phyloP scores from a whole-genome alignment of 805 yeast species.

The Scheffersomyces stipitis region DNA sequence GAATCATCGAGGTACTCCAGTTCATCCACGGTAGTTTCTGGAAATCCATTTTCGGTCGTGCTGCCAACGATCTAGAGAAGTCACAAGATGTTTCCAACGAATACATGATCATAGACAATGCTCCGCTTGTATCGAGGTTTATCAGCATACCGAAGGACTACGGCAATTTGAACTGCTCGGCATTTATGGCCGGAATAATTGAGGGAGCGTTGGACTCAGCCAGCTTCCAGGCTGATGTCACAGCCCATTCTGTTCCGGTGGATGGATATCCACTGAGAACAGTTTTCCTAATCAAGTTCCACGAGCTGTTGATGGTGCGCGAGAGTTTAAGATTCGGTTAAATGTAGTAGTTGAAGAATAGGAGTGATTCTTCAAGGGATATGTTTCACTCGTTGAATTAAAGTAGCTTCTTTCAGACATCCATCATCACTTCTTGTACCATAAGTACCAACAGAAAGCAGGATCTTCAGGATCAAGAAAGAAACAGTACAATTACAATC shows the following conservation, averaged over 20 bases:
- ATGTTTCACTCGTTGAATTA: no score
- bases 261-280: constrained; percentile 64
- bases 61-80: constrained; percentile 74
- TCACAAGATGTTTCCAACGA: constrained; percentile 67
- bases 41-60: constrained; percentile 69
- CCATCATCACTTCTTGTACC: no score
- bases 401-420: no score
- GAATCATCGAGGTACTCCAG: constrained; percentile 65
- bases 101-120: constrained; percentile 76
- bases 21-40: constrained; percentile 73
- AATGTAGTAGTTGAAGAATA: no score
- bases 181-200: constrained; percentile 80
- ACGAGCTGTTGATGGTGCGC: constrained; percentile 53
- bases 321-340: constrained; percentile 52
- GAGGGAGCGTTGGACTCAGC: constrained; percentile 80
- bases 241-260: constrained; percentile 76
- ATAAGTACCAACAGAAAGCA: no score
- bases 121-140: constrained; percentile 69
- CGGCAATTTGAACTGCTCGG: constrained; percentile 74
- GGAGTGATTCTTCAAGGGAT: no score
- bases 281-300: constrained; percentile 73
- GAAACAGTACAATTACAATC: no score
- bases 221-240: constrained; percentile 70
- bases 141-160: constrained; percentile 79
- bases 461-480: no score